Evolutionary conservation across 1,284 basidiomycete genomes (phyloP), one percentile per base, ranked within the genome.

Genomic region (Melampsora americana): DNA sequence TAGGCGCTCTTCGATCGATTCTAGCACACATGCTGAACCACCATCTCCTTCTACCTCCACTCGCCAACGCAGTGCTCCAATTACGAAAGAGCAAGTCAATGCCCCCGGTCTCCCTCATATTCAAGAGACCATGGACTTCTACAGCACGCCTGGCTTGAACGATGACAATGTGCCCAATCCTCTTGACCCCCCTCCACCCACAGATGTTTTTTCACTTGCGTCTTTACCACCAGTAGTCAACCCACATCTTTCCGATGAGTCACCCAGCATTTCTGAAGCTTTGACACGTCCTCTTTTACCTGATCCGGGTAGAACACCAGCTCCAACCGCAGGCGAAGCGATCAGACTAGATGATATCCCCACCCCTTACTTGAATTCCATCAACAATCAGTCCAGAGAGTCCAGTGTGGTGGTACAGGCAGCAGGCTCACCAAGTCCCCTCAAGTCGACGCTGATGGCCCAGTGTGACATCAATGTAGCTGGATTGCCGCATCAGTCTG

Each of bases 1-100:
- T 32, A 66, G 74, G 5, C 66, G 74, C 50, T 23, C 66, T n/a
- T 76, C 74, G 16, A 62, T 64, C 56, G 74, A 69, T 28, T 76
- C 74, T n/a, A 76, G 74, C 60, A 76, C 66, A 16, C 66, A 69
- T 42, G 74, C 74, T 18, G 74, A 76, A 30, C 74, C 74, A 30
- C 66, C 74, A 23, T 76, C 74, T 53, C 74, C 74, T 32, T 76
- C 74, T n/a, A 76, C 74, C 23, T 76, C 74, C 28, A 69, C 74
- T 59, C 74, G 74, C 42, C 74, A 76, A 23, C 66, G 66, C 14
- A 76, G 74, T 62, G 66, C 74, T 18, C 74, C 74, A 35, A 69
- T 76, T 2, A 69, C 74, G 26, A 66, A 76, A 69, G 74, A 76
- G 61, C 74, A 76, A 53, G 74, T 76, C 11, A 76, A 76, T 46